Evolutionary conservation across 768 basidiomycete genomes (phyloP), one percentile per base, ranked within the genome.

Genomic region (Tricholoma saponaceum): DNA sequence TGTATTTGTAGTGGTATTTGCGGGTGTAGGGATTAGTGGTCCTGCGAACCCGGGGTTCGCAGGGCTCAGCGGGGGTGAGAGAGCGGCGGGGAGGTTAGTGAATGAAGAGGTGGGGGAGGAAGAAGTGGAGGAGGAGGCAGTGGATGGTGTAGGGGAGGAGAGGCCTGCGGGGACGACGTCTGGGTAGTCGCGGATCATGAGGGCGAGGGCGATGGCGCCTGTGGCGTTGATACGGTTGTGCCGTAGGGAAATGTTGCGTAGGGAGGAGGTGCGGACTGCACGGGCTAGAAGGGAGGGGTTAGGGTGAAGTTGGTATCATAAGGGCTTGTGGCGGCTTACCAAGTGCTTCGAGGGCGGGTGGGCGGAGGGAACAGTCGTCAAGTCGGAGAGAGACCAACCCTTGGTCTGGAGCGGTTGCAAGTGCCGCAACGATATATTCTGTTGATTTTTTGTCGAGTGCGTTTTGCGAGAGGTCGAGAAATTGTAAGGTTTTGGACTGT

Each of bases 101-200:
- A 69, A 68, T 4, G 70, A 72, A 0, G 74, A 66, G 6, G 67
- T 68, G 0, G 79, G 77, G 7, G 76, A 76, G 0, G 74, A 70
- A n/a, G 76, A 57, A 7, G 65, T 52, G 14, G 75, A 76, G 3
- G 75, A 76, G 3, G 69, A 26, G 61, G 56, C 12, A 46, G 54
- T 69, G 14, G 71, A 67, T 10, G 73, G 58, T 1, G 67, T 59
- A 2, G 76, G 67, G 1, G 76, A 69, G 28, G 72, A 52, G 6
- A 72, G 66, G 18, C 56, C 51, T 22, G 66, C 66, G 26, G 79
- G 75, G 7, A 86, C 81, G 43, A 87, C 79, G 62, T 97, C 93
- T 3, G 93, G 92, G 67, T 98, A 98, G 70, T 99, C 96, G 52
- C 91, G 84, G 60, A 98, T 95, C 92, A 99, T 95, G 52, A 97